These are phyloP conservation scores for Umbilicus rupestris DNA, from an alignment of 164 flowering plant species.

Conservation along the genomic window DNA sequence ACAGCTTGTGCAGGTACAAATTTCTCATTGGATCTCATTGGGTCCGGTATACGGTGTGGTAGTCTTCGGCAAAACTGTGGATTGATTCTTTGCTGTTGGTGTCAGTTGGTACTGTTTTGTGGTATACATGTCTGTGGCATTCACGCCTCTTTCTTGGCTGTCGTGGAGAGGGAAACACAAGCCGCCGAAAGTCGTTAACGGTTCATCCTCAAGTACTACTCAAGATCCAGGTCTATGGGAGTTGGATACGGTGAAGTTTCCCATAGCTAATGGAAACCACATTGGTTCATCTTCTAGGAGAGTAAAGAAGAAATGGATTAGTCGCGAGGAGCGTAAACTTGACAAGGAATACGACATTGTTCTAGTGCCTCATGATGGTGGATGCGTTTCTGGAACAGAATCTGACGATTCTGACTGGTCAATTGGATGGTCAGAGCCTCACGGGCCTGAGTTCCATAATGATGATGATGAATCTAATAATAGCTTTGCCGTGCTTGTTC, in stretches of 20 bases:
- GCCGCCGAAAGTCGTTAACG: constrained; percentile 27
- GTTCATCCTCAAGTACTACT: constrained; percentile 22
- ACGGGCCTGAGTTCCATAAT: constrained; percentile 63
- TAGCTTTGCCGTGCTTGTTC: constrained; percentile 85
- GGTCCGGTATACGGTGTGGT: too few species aligned
- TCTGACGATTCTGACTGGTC: constrained; percentile 92
- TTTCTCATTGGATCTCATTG: neutral
- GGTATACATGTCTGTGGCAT: constrained; percentile 29
- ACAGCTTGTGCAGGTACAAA: neutral
- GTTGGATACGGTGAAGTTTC: constrained; percentile 32
- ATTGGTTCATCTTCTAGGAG: constrained; percentile 36
- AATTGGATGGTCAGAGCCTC: constrained; percentile 90
- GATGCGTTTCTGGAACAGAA: constrained; percentile 68
- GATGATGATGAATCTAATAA: constrained; percentile 36
- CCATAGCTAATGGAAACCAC: constrained; percentile 20
- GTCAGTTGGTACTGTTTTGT: neutral
- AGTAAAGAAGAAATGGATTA: constrained; percentile 61
- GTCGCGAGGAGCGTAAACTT: constrained; percentile 55
- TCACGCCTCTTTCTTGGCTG: constrained; percentile 41
- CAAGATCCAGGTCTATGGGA: constrained; percentile 28
- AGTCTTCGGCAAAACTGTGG: too few species aligned
- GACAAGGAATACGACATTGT: constrained; percentile 75
- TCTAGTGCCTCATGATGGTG: constrained; percentile 80
- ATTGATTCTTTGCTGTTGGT: too few species aligned
- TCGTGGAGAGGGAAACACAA: constrained; percentile 36